Percentiles rank a stretch among this genome's conserved stretches.
Evolutionary conservation across 2,329 filamentous ascomycete genomes (phyloP).

Genomic region (Spiromastix sp.): DNA sequence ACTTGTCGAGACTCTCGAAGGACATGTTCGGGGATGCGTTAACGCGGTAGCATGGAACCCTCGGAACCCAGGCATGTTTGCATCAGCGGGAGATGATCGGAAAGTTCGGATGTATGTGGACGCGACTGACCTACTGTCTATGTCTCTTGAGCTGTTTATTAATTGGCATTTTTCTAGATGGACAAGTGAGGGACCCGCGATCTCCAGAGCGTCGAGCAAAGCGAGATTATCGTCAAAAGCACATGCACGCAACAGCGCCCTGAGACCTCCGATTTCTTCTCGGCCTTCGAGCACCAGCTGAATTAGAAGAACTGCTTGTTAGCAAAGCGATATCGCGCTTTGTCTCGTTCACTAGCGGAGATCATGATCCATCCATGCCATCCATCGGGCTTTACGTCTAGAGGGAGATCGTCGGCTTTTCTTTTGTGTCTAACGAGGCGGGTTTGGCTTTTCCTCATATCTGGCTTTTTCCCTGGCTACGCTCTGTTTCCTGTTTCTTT

Average conservation of each 20-base stretch:
- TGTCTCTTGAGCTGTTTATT: too few relatives aligned
- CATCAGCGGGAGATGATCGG: constrained; percentile 80
- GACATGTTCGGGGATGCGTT: constrained; percentile 60
- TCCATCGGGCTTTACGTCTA: too few relatives aligned
- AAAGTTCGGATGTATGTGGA: constrained; percentile 70
- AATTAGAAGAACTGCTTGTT: too few relatives aligned
- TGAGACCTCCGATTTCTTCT: constrained; percentile 27
- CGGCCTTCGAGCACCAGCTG: constrained; percentile 9
- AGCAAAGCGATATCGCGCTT: constrained; percentile 1
- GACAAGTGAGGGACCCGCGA: constrained; percentile 24
- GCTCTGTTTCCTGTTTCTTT: too few relatives aligned
- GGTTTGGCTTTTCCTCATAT: too few relatives aligned
- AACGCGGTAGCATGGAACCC: constrained; percentile 90
- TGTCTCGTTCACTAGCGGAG: too few relatives aligned
- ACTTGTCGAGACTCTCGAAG: constrained; percentile 64
- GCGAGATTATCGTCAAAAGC: constrained; percentile 23
- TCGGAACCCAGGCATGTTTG: constrained; percentile 69
- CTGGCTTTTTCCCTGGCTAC: too few relatives aligned
- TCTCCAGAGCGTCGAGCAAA: constrained; percentile 17
- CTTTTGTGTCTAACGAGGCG: too few relatives aligned
- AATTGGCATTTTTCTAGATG: constrained; percentile 19
- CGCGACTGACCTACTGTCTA: not conserved
- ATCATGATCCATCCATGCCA: too few relatives aligned
- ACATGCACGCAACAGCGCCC: constrained; percentile 30
- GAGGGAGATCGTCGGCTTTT: too few relatives aligned